phyloP scores from a whole-genome alignment of 2,329 filamentous ascomycete genomes.

The Akanthomyces muscarius region DNA sequence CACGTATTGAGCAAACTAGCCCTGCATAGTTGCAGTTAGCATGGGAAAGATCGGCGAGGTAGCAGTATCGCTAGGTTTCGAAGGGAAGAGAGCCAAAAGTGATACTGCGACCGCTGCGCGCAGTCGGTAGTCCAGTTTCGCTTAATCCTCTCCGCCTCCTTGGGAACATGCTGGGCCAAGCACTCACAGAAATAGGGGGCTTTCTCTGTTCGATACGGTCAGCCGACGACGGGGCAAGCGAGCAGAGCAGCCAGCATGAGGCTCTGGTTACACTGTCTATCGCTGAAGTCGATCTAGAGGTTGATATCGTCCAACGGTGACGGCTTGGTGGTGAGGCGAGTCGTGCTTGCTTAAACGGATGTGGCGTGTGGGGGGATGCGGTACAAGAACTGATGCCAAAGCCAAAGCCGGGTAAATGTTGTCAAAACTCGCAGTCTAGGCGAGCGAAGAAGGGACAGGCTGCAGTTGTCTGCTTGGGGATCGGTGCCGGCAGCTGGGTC shows the following conservation, averaged over 20 bases:
- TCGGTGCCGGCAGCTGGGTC: neutral
- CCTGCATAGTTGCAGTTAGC: neutral
- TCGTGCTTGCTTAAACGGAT: neutral
- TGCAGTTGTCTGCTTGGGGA: neutral
- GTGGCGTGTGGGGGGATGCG: neutral
- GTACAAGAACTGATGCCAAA: neutral
- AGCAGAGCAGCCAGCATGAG: neutral
- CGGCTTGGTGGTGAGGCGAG: neutral
- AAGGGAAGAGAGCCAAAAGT: too few relatives aligned
- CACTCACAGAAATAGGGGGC: neutral
- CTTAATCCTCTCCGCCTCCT: neutral
- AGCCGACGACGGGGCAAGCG: neutral
- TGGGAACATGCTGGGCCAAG: neutral
- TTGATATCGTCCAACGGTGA: neutral
- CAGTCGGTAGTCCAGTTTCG: neutral
- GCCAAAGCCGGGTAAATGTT: neutral
- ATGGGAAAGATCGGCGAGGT: neutral
- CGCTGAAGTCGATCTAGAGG: neutral
- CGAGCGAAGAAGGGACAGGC: neutral
- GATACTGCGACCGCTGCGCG: neutral
- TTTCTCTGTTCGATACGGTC: constrained; percentile 2
- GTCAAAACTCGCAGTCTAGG: neutral
- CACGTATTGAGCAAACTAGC: neutral
- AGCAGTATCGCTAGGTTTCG: neutral
- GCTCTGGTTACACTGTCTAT: neutral